phyloP scores from a whole-genome alignment of 495 filamentous ascomycete species.

The Tuber aestivum region DNA sequence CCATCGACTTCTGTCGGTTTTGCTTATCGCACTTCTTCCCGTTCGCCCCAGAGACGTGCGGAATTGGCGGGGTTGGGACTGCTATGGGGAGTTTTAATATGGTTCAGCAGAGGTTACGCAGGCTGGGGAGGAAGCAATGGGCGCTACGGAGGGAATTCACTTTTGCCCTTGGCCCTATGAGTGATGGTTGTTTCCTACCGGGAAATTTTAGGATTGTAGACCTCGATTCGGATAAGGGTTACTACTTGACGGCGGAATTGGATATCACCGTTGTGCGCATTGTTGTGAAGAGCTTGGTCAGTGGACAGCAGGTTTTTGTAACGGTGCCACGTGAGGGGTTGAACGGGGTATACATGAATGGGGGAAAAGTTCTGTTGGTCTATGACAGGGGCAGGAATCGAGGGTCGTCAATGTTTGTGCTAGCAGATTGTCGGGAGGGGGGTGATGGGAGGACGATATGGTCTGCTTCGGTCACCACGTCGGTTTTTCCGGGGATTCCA shows the following conservation, averaged over 20 bases:
- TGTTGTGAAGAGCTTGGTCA: slow-evolving; percentile 20
- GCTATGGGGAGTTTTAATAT: slow-evolving; percentile 16
- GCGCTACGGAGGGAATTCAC: slow-evolving; percentile 17
- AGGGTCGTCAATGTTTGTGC: slow-evolving; percentile 15
- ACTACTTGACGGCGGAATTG: slow-evolving; percentile 19
- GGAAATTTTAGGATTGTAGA: slow-evolving; percentile 10
- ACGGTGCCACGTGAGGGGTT: slow-evolving; percentile 13
- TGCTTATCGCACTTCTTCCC: slow-evolving; percentile 28
- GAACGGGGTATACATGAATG: slow-evolving; percentile 15
- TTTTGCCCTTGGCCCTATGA: slow-evolving; percentile 6
- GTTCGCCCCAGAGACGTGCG: slow-evolving; percentile 17
- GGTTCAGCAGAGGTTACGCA: slow-evolving; percentile 16
- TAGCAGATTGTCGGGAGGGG: slow-evolving; percentile 13
- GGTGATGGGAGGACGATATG: slow-evolving; percentile 24
- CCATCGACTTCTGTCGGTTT: slow-evolving; percentile 4
- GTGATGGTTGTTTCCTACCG: slow-evolving; percentile 13
- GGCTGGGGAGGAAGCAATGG: slow-evolving; percentile 17
- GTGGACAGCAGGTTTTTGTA: slow-evolving; percentile 15
- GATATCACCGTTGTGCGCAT: slow-evolving; percentile 6
- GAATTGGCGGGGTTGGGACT: not conserved
- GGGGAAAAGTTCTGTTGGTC: slow-evolving; percentile 14
- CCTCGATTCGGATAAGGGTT: slow-evolving; percentile 20
- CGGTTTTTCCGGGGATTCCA: slow-evolving; percentile 15
- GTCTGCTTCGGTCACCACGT: slow-evolving; percentile 19
- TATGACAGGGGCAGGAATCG: slow-evolving; percentile 8